Percentiles rank a stretch among this genome's conserved stretches.
phyloP scores from a whole-genome alignment of 352 stramenopile genomes.

The Globisporangium orthogonon region DNA sequence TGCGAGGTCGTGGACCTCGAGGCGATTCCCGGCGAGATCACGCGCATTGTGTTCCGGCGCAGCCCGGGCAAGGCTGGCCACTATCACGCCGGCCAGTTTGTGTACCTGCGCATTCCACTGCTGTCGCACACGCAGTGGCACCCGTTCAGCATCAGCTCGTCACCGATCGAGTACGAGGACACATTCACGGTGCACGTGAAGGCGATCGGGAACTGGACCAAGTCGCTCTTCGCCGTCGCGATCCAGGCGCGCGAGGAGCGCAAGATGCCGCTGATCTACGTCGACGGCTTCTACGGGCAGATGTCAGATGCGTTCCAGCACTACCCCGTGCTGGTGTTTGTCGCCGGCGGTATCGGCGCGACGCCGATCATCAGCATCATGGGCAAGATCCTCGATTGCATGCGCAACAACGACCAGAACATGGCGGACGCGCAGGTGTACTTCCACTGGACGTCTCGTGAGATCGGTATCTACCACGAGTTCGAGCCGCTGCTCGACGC shows the following conservation, averaged over 20 bases:
- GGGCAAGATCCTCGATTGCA: conserved; percentile 78
- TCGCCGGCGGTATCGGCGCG: conserved; percentile 82
- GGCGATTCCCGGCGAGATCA: conserved; percentile 77
- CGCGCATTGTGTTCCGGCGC: conserved; percentile 70
- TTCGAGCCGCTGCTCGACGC: conserved; percentile 76
- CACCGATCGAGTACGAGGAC: conserved; percentile 78
- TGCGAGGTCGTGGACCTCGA: conserved; percentile 82
- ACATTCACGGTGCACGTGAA: conserved; percentile 84
- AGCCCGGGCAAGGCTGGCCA: conserved; percentile 66
- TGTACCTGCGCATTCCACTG: conserved; percentile 70
- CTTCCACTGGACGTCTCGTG: conserved; percentile 80
- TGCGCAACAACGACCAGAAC: conserved; percentile 71
- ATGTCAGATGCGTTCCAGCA: conserved; percentile 82
- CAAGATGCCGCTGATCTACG: conserved; percentile 78
- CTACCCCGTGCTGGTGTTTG: conserved; percentile 72
- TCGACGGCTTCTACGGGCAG: conserved; percentile 80
- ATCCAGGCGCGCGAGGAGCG: conserved; percentile 72
- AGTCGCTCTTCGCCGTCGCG: conserved; percentile 62
- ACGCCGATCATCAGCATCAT: conserved; percentile 88
- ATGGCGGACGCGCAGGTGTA: conserved; percentile 71
- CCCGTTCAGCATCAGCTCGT: conserved; percentile 84
- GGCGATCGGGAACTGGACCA: conserved; percentile 68
- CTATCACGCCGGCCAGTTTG: conserved; percentile 78
- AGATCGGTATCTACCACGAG: conserved; percentile 82
- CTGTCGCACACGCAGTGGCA: conserved; percentile 77